Evolutionary conservation across 495 filamentous ascomycete genomes (phyloP).

Genomic region (Parathielavia hyrcaniae): DNA sequence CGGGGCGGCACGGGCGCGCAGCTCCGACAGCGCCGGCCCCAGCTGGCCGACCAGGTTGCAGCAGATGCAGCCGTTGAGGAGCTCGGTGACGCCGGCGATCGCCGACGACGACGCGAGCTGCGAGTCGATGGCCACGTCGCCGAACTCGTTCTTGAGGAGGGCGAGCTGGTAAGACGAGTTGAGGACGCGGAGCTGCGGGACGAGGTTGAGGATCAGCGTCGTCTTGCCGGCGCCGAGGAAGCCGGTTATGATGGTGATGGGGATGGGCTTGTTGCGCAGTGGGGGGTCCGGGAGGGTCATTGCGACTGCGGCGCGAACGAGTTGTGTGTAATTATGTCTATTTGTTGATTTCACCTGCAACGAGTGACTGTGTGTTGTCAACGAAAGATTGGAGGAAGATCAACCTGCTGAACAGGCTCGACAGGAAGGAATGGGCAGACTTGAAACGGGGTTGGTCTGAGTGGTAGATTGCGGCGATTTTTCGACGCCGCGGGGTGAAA

Average conservation of each 20-base stretch:
- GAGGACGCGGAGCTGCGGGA: constrained; percentile 69
- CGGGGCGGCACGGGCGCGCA: constrained; percentile 53
- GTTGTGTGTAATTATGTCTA: background rate
- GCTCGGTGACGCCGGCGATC: constrained; percentile 82
- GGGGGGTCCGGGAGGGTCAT: constrained; percentile 8
- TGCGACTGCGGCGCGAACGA: background rate
- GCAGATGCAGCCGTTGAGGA: constrained; percentile 96
- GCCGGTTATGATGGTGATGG: constrained; percentile 90
- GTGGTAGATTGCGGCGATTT: too few relatives aligned
- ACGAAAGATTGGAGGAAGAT: too few relatives aligned
- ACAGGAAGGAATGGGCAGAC: too few relatives aligned
- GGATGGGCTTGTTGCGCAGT: constrained; percentile 49
- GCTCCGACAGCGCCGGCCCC: constrained; percentile 65
- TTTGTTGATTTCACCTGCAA: background rate
- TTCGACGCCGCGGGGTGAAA: too few relatives aligned
- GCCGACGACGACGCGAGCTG: constrained; percentile 74
- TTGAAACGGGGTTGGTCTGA: too few relatives aligned
- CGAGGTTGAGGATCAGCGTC: constrained; percentile 80
- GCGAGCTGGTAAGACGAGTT: constrained; percentile 71
- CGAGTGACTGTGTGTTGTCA: background rate
- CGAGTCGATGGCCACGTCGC: constrained; percentile 87
- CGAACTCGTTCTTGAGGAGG: constrained; percentile 97
- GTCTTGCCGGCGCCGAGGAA: constrained; percentile 95
- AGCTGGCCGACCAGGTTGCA: constrained; percentile 95
- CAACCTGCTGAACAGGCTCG: too few relatives aligned